Conservation (phyloP, 2,329 filamentous ascomycete genomes). For the Venturia pyrina region DNA sequence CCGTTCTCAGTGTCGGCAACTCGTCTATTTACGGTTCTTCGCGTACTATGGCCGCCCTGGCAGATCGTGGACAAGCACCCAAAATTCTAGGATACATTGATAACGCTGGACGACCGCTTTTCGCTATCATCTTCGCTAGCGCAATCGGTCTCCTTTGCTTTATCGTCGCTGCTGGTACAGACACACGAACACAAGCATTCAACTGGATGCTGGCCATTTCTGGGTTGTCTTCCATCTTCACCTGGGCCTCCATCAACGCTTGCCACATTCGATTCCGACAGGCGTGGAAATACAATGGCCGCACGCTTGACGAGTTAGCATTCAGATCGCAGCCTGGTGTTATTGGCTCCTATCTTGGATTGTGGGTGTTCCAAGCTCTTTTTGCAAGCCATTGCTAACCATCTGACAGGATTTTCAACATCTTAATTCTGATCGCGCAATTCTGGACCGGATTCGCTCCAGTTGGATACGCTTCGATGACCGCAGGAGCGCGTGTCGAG, state of each 20-base stretch:
- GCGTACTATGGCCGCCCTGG: conserved; percentile 73
- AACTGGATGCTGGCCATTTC: conserved; percentile 54
- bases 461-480: conserved; percentile 43
- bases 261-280: conserved; percentile 56
- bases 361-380: conserved; percentile 2
- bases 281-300: conserved; percentile 52
- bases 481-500: conserved; percentile 15
- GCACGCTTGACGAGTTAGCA: conserved; percentile 63
- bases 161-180: conserved; percentile 54
- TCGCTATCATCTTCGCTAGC: conserved; percentile 35
- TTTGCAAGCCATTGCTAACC: conserved; percentile 13
- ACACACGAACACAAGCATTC: background rate
- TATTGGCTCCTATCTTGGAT: conserved; percentile 67
- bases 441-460: conserved; percentile 83
- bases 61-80: conserved; percentile 54
- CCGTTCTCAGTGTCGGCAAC: conserved; percentile 79
- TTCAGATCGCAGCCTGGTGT: conserved; percentile 74
- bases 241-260: conserved; percentile 60
- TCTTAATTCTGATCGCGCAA: conserved; percentile 67
- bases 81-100: conserved; percentile 44
- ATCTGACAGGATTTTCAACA: conserved; percentile 47
- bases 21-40: conserved; percentile 78
- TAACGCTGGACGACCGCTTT: conserved; percentile 42
- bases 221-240: conserved; percentile 63
- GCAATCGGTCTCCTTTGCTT: conserved; percentile 44